Conservation (phyloP, 176 grass and related monocot genomes). For the Musa beccarii region DNA sequence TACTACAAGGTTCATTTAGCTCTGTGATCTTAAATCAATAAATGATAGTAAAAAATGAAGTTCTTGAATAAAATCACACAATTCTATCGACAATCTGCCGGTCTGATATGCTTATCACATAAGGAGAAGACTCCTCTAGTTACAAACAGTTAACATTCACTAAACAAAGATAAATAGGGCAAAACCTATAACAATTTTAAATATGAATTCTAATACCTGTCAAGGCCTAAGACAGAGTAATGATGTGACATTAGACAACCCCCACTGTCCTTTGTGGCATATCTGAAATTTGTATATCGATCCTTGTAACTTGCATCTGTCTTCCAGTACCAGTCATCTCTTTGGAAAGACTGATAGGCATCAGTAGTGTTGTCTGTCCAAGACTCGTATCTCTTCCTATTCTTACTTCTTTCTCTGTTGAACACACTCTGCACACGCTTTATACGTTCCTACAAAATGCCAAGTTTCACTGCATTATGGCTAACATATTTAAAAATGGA, state of each 20-base stretch:
- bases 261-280: slow-evolving; percentile 23
- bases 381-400: slow-evolving; percentile 33
- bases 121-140: not conserved
- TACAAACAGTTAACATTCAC: slow-evolving; percentile 1
- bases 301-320: slow-evolving; percentile 43
- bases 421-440: slow-evolving; percentile 59
- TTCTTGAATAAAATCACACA: too few relatives aligned
- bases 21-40: too few relatives aligned
- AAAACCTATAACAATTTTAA: slow-evolving; percentile 5
- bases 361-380: slow-evolving; percentile 31
- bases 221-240: slow-evolving; percentile 67
- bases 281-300: slow-evolving; percentile 49
- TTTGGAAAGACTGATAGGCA: slow-evolving; percentile 48
- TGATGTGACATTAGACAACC: slow-evolving; percentile 46
- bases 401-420: slow-evolving; percentile 62
- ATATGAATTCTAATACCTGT: slow-evolving; percentile 36
- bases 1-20: too few relatives aligned
- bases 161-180: not conserved
- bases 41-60: too few relatives aligned
- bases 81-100: too few relatives aligned
- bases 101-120: too few relatives aligned
- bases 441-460: slow-evolving; percentile 57
- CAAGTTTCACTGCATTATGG: slow-evolving; percentile 18
- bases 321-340: slow-evolving; percentile 55
- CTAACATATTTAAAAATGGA: too few relatives aligned